A percentile compares a stretch with the other conserved stretches of the same genome.
phyloP scores from a whole-genome alignment of 805 yeast genomes.

The Torulaspora indica region DNA sequence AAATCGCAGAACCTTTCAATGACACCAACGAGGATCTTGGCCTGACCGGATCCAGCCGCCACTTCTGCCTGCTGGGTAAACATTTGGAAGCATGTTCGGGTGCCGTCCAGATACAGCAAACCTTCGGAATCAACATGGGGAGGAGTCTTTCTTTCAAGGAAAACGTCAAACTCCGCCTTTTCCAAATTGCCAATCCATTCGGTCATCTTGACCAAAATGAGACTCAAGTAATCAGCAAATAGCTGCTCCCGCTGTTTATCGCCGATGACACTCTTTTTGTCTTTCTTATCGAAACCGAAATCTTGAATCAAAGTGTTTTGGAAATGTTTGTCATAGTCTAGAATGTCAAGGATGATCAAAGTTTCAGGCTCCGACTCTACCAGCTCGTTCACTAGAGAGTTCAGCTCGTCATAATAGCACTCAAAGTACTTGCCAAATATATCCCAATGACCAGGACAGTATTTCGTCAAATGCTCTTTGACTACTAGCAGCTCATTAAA shows the following conservation, averaged over 20 bases:
- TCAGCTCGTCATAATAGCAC: slow-evolving; percentile 63
- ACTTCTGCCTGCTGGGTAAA: slow-evolving; percentile 86
- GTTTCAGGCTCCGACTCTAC: slow-evolving; percentile 78
- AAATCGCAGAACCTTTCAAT: slow-evolving; percentile 63
- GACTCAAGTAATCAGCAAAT: slow-evolving; percentile 69
- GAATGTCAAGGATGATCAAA: slow-evolving; percentile 60
- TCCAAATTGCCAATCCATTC: slow-evolving; percentile 80
- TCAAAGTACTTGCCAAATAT: slow-evolving; percentile 56
- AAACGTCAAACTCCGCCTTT: slow-evolving; percentile 60
- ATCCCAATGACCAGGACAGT: slow-evolving; percentile 74
- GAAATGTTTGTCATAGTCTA: slow-evolving; percentile 73
- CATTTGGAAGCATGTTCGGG: slow-evolving; percentile 73
- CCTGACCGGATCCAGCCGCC: slow-evolving; percentile 80
- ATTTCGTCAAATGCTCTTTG: slow-evolving; percentile 49
- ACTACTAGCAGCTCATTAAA: slow-evolving; percentile 73
- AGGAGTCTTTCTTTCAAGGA: slow-evolving; percentile 59
- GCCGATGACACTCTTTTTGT: slow-evolving; percentile 54
- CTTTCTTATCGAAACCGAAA: slow-evolving; percentile 46
- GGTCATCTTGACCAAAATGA: slow-evolving; percentile 66
- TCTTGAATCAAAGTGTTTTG: slow-evolving; percentile 47
- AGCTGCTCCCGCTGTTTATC: slow-evolving; percentile 68
- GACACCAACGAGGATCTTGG: slow-evolving; percentile 72
- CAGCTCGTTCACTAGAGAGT: slow-evolving; percentile 57
- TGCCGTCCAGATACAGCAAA: slow-evolving; percentile 64
- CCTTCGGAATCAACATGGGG: slow-evolving; percentile 71